Percentiles rank a stretch among this genome's conserved stretches.
These are phyloP conservation scores for Paraphoma chrysanthemicola DNA, from an alignment of 2,329 filamentous ascomycete genomes.

Conservation along the genomic window DNA sequence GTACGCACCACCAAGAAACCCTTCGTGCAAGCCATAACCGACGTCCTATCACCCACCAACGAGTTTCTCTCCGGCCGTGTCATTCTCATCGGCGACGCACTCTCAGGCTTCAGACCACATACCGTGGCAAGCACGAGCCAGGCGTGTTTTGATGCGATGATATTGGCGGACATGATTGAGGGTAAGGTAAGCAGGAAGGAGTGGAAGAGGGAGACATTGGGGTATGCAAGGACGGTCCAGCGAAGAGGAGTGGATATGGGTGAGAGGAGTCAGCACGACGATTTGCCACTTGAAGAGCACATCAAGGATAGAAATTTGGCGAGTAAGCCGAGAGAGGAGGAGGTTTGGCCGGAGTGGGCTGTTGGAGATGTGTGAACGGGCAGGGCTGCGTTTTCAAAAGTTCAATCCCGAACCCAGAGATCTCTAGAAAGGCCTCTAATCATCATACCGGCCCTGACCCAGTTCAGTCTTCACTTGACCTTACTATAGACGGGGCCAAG, in stretches of 20 bases:
- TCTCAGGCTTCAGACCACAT: conserved; percentile 57
- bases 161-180: conserved; percentile 48
- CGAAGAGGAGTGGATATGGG: conserved; percentile 50
- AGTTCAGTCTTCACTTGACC: no score
- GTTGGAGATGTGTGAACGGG: conserved; percentile 7
- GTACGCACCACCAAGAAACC: conserved; percentile 50
- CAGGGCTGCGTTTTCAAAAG: background rate
- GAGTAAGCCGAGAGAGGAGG: conserved; percentile 30
- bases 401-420: no score
- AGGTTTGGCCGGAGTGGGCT: conserved; percentile 35
- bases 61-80: conserved; percentile 52
- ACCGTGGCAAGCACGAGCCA: conserved; percentile 57
- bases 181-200: conserved; percentile 44
- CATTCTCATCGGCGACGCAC: conserved; percentile 56
- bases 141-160: conserved; percentile 54
- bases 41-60: conserved; percentile 48
- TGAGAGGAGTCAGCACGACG: conserved; percentile 50
- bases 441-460: no score
- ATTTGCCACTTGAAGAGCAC: conserved; percentile 31
- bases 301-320: conserved; percentile 32
- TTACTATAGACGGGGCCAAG: no score
- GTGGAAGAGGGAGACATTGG: conserved; percentile 48
- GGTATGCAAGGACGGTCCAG: conserved; percentile 48
- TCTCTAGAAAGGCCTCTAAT: no score
- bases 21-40: conserved; percentile 56